These are phyloP conservation scores for Colletotrichum sp. DNA, from an alignment of 2,329 filamentous ascomycete genomes.

Conservation along the genomic window DNA sequence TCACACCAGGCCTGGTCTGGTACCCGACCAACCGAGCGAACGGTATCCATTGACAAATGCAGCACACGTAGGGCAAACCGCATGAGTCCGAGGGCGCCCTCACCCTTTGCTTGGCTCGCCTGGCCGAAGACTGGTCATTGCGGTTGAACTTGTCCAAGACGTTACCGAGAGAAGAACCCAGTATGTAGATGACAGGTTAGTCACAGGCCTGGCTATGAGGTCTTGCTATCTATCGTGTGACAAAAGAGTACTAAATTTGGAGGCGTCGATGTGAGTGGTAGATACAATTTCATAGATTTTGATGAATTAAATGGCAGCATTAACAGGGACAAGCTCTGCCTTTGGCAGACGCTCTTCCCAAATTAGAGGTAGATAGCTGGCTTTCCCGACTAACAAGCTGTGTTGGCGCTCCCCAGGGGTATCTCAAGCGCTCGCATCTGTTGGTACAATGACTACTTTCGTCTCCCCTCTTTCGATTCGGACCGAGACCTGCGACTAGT, in stretches of 20 bases:
- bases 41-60: background rate
- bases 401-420: background rate
- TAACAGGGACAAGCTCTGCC: background rate
- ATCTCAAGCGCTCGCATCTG: background rate
- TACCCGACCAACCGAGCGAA: background rate
- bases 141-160: background rate
- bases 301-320: background rate
- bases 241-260: background rate
- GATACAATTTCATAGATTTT: background rate
- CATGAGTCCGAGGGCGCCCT: background rate
- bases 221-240: background rate
- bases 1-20: background rate
- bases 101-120: background rate
- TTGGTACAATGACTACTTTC: background rate
- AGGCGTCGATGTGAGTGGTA: background rate
- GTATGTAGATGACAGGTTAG: background rate
- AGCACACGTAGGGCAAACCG: background rate
- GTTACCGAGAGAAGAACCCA: background rate
- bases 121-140: background rate
- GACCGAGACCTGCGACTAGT: background rate
- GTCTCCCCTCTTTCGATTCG: background rate
- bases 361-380: background rate
- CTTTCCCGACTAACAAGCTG: background rate
- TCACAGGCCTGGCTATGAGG: background rate
- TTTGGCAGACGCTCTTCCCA: background rate